Evolutionary conservation across 1,284 basidiomycete genomes (phyloP).

Genomic region (Boletus smithii): DNA sequence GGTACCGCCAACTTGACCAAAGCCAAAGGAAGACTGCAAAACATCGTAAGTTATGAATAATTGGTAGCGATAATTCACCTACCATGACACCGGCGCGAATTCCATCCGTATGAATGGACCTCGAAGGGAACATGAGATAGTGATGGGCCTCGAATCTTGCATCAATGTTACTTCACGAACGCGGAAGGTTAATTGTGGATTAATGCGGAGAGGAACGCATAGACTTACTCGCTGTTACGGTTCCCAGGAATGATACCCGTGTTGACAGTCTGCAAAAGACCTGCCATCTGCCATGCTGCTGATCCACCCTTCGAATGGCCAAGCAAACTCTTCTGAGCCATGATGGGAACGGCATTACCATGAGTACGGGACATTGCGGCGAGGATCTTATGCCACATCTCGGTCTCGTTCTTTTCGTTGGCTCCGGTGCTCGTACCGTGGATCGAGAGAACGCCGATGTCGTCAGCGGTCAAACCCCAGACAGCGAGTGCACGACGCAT

Average conservation of each 20-base stretch:
- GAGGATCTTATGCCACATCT: conserved; percentile 95
- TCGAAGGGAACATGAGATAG: conserved; percentile 96
- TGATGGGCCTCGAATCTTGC: conserved; percentile 88
- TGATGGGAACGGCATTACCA: conserved; percentile 94
- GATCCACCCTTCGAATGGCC: conserved; percentile 97
- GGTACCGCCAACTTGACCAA: conserved; percentile 97
- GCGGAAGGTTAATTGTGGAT: conserved; percentile 7
- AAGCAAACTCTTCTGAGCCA: conserved; percentile 95
- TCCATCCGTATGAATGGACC: conserved; percentile 89
- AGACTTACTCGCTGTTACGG: conserved; percentile 84
- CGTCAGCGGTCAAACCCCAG: conserved; percentile 92
- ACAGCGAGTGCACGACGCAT: conserved; percentile 93
- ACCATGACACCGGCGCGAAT: conserved; percentile 89
- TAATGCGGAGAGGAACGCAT: conserved; percentile 20
- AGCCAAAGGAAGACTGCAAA: conserved; percentile 89
- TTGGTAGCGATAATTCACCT: conserved; percentile 18
- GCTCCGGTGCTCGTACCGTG: conserved; percentile 96
- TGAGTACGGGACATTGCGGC: conserved; percentile 82
- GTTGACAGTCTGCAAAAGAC: conserved; percentile 83
- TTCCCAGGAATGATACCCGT: conserved; percentile 95
- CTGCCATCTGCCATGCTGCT: conserved; percentile 96
- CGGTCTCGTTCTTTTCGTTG: conserved; percentile 98
- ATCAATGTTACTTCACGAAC: conserved; percentile 75
- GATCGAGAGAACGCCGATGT: conserved; percentile 86
- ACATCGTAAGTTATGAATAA: not conserved